phyloP scores from a whole-genome alignment of 2,329 filamentous ascomycete genomes.

The Dactylella cylindrospora region DNA sequence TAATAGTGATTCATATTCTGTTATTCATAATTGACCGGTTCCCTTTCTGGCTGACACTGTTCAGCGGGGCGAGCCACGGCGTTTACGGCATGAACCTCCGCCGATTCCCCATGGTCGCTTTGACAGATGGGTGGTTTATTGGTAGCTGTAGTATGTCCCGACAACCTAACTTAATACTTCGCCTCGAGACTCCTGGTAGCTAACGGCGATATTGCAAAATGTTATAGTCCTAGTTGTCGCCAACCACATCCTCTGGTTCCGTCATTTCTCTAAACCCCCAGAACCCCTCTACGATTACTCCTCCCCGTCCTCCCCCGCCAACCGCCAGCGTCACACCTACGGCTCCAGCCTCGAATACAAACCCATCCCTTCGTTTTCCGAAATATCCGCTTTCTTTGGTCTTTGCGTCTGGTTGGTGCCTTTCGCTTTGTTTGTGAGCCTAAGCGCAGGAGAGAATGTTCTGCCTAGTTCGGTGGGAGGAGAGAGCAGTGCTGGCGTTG shows the following conservation, averaged over 20 bases:
- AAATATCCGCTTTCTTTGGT: constrained; percentile 94
- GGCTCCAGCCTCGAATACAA: constrained; percentile 53
- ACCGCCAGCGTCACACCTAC: constrained; percentile 50
- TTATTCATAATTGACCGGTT: constrained; percentile 83
- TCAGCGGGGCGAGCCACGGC: constrained; percentile 78
- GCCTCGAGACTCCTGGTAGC: not conserved
- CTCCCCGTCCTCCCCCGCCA: constrained; percentile 63
- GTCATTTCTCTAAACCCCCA: constrained; percentile 74
- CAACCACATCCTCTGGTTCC: constrained; percentile 97
- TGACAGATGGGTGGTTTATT: constrained; percentile 34
- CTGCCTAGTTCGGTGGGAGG: constrained; percentile 87
- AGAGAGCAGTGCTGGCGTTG: constrained; percentile 53
- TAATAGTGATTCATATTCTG: constrained; percentile 72
- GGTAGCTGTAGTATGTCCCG: constrained; percentile 56
- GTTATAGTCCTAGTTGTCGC: constrained; percentile 71
- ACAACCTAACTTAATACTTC: not conserved
- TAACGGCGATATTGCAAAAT: not conserved
- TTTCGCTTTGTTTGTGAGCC: constrained; percentile 88
- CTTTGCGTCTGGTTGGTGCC: constrained; percentile 96
- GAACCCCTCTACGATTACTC: constrained; percentile 60
- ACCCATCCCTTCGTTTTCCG: constrained; percentile 75
- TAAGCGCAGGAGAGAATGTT: constrained; percentile 93
- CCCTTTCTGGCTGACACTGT: constrained; percentile 69
- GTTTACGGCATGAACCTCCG: constrained; percentile 87
- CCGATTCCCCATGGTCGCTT: constrained; percentile 59